Percentiles rank a stretch among this genome's conserved stretches.
Evolutionary conservation across 495 filamentous ascomycete genomes (phyloP).

Genomic region (Aspergillus funiculosus): DNA sequence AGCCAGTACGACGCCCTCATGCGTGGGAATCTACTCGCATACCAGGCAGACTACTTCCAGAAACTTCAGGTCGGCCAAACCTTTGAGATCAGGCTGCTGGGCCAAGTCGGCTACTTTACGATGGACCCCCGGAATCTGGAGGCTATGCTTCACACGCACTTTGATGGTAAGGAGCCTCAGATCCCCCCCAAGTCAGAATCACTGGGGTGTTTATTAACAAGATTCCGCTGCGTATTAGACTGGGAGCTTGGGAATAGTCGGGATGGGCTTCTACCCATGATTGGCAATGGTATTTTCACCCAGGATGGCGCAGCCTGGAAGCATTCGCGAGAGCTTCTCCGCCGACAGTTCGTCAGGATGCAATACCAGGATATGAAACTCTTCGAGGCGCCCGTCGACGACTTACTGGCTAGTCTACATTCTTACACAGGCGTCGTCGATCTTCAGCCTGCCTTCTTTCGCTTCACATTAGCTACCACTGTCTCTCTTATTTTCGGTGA

Average conservation of each 20-base stretch:
- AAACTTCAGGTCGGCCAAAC: background rate
- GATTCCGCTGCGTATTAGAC: no score
- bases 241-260: slow-evolving; percentile 29
- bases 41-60: no score
- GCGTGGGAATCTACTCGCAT: no score
- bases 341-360: slow-evolving; percentile 35
- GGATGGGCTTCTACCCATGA: slow-evolving; percentile 28
- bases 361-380: slow-evolving; percentile 18
- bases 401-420: slow-evolving; percentile 18
- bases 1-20: no score
- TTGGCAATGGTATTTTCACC: slow-evolving; percentile 52
- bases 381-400: slow-evolving; percentile 22
- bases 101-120: slow-evolving; percentile 1
- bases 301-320: slow-evolving; percentile 49
- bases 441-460: slow-evolving; percentile 43
- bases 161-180: background rate
- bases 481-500: slow-evolving; percentile 44
- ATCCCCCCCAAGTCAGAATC: slow-evolving; percentile 14
- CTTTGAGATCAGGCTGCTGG: background rate
- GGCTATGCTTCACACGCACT: slow-evolving; percentile 23
- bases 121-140: slow-evolving; percentile 39
- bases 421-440: slow-evolving; percentile 27
- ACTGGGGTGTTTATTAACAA: background rate
- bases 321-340: slow-evolving; percentile 45
- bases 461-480: slow-evolving; percentile 42